These are phyloP conservation scores for Deuterostichococcus epilithicus DNA, from an alignment of 139 green algal species.

Conservation along the genomic window DNA sequence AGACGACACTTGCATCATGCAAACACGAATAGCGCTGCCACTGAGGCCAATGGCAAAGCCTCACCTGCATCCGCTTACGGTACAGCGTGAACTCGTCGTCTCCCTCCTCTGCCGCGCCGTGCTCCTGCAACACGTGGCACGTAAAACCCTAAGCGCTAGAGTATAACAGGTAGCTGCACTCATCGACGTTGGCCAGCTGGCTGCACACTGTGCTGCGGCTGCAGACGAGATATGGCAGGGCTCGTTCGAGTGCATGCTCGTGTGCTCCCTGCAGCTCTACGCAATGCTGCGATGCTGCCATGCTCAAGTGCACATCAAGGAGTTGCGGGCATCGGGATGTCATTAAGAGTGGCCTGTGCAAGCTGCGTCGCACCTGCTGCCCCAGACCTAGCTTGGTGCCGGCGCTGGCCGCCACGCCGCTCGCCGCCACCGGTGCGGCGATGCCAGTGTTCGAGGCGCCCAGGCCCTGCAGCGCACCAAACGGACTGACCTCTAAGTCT, in stretches of 20 bases:
- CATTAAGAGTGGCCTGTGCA: not conserved
- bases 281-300: slow-evolving; percentile 44
- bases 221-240: too few relatives aligned
- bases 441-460: slow-evolving; percentile 39
- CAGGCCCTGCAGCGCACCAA: slow-evolving; percentile 30
- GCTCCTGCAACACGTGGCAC: slow-evolving; percentile 6
- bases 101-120: slow-evolving; percentile 26
- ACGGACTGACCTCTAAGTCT: too few relatives aligned
- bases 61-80: slow-evolving; percentile 71
- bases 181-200: too few relatives aligned
- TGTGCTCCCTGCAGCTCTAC: not conserved
- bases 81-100: slow-evolving; percentile 65
- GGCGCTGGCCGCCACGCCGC: not conserved
- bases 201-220: too few relatives aligned
- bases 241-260: slow-evolving; percentile 1
- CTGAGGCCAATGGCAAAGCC: too few relatives aligned
- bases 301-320: not conserved
- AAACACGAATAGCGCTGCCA: too few relatives aligned
- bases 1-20: too few relatives aligned
- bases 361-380: not conserved
- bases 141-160: too few relatives aligned
- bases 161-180: too few relatives aligned
- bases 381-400: not conserved
- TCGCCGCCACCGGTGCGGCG: slow-evolving; percentile 40
- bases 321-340: not conserved